Evolutionary conservation across 2,329 filamentous ascomycete genomes (phyloP), one percentile per base, ranked within the genome.

Genomic region (Pseudocercospora vitis): DNA sequence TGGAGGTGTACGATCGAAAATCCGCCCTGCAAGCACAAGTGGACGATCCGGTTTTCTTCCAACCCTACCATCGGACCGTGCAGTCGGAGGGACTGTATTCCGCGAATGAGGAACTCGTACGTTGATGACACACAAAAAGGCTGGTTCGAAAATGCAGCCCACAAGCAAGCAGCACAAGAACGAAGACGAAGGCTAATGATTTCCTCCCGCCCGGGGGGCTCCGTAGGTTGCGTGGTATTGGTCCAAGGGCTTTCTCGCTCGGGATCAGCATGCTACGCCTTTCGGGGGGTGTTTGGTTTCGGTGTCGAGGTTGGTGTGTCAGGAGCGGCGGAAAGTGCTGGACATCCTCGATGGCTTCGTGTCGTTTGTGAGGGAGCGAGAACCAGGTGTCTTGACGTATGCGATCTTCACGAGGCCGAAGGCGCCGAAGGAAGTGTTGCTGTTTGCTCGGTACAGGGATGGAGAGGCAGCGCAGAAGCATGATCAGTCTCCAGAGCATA

Each of bases 1-100:
- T 66, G 8, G 65, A 67, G 23, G 60, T 67, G 19, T 66, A 67
- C 42, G 63, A 61, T 0, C 35, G 54, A 11, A 66, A 64, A 35
- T 31, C 53, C 6, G 64, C 62, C 8, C 55, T 64, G 5, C 55
- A 63, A 26, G 31, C 48, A 18, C 65, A 67, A 50, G 26, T 66
- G 21, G 39, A 67, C 8, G 65, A 67, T 48, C 53, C 58, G 26
- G 57, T 55, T 3, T 64, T 56, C 45, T 67, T 66, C 55, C 65
- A 67, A 42, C 19, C 54, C 1, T 67, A 63, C 31, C 64, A 64
- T 29, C 29, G 54, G 3, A 54, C 50, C 7, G 64, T 57, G 23
- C 55, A 54, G 24, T 14, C 37, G 11, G 61, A 65, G 39, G 33
- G 26, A 1, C 51, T 66, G 7, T 67, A 63, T 52, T 26, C 48